Base-by-base conservation (phyloP, 2,329 filamentous ascomycete genomes). In the Verticillium klebahnii region DNA sequence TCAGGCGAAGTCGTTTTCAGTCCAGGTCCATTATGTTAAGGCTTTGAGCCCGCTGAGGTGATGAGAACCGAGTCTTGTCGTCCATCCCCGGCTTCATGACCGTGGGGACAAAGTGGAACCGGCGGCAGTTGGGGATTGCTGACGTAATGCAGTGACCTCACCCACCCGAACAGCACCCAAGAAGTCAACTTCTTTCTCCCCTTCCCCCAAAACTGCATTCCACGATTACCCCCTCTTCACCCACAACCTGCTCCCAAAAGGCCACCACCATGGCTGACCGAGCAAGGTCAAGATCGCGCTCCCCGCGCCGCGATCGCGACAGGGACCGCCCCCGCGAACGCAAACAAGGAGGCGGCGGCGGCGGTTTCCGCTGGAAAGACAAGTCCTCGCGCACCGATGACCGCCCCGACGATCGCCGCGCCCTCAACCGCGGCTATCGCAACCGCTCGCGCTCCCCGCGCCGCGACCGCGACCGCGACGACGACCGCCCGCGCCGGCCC, bases 291-390 rank as follows among this genome's bases (percentile, higher is more conserved):
- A 63, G 61, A 56, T 65, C 63, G 19, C 63, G 63, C 55, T 66
- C 64, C 11, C 64, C 64, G 17, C 63, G 64, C 52, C 63, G 59
- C 23, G 61, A 63, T 37, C 63, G 64, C 14, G 60, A 61, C 31
- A 50, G 61, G 50, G 61, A 63, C 2, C 60, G 60, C 1, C 63
- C 61, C 1, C 59, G 45, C 50, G 58, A 59, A 45, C 40, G 58
- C 31, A 65, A 65, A 15, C 64, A 66, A 55, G 64, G 64, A 61
- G 80, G 82, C 5, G 45, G 45, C 45, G 40, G 40, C 17, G 40
- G 40, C 8, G 83, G 84, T 11, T 85, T 88, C 67, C 81, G 80
- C 66, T 87, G 82, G 78, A 88, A 88, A 67, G 83, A 85, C 60
- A 82, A 79, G 68, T 78, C 82, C 45, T 74, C 76, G 34, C 76